Conservation (phyloP, 352 stramenopile species). For the Pythium dissotocum region DNA sequence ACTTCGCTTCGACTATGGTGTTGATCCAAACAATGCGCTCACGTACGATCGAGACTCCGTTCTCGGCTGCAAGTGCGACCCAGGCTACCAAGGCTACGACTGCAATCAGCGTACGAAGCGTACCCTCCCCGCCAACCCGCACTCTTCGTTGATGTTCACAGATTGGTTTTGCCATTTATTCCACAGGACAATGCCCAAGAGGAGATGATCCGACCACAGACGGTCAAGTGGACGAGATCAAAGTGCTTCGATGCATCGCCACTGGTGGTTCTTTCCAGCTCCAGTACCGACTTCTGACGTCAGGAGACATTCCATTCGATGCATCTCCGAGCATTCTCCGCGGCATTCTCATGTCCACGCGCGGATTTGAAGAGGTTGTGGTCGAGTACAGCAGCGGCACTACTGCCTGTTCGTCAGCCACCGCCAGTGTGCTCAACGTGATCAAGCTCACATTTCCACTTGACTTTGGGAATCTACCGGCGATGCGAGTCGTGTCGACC, state of each 20-base stretch:
- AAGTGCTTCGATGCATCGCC: constrained; percentile 70
- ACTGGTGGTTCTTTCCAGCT: constrained; percentile 61
- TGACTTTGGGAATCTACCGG: constrained; percentile 50
- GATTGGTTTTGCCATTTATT: neutral
- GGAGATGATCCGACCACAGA: constrained; percentile 86
- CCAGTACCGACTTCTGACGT: constrained; percentile 49
- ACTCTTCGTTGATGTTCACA: neutral
- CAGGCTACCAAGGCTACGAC: constrained; percentile 89
- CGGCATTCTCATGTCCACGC: constrained; percentile 44
- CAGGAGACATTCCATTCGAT: constrained; percentile 65
- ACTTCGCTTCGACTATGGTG: constrained; percentile 64
- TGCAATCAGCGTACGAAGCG: constrained; percentile 69
- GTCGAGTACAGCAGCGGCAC: constrained; percentile 47
- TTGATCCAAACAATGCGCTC: constrained; percentile 59
- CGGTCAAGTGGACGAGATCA: constrained; percentile 82
- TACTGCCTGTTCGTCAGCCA: constrained; percentile 38
- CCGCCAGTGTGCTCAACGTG: constrained; percentile 37
- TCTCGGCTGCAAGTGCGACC: constrained; percentile 90
- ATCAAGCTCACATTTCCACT: constrained; percentile 59
- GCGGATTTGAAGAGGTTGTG: constrained; percentile 50
- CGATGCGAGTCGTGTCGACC: constrained; percentile 36
- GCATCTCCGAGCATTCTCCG: constrained; percentile 41
- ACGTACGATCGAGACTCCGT: constrained; percentile 82
- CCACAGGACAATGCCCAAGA: constrained; percentile 72
- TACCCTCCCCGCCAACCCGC: neutral